Evolutionary conservation across 164 flowering plant genomes (phyloP).

Genomic region (Chimonanthus praecox): DNA sequence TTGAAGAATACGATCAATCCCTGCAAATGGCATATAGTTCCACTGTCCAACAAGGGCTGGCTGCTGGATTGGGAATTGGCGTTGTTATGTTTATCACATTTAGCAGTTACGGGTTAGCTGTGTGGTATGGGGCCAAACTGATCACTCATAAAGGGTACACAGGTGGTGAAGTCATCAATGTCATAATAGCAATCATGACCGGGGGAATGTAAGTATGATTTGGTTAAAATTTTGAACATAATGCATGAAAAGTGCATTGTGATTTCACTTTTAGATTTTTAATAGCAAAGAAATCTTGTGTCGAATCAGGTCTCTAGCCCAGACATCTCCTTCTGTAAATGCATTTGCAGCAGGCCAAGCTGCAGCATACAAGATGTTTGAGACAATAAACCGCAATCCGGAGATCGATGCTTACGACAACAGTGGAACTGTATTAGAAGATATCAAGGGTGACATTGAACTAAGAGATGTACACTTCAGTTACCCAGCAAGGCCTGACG

Average conservation of each 20-base stretch:
- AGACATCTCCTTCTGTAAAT: constrained; percentile 44
- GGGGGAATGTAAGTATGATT: constrained; percentile 57
- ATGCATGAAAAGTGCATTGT: not conserved
- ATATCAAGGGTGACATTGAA: constrained; percentile 66
- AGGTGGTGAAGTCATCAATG: constrained; percentile 59
- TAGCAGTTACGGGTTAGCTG: constrained; percentile 47
- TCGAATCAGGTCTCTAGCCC: constrained; percentile 47
- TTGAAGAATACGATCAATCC: constrained; percentile 38
- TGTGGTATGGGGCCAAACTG: constrained; percentile 62
- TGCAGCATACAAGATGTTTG: constrained; percentile 76
- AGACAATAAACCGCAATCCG: constrained; percentile 56
- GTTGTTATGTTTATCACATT: constrained; percentile 23
- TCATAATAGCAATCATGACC: constrained; percentile 48
- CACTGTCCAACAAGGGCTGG: constrained; percentile 45
- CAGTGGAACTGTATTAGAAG: constrained; percentile 42
- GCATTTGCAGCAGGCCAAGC: constrained; percentile 73
- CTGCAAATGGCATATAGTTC: constrained; percentile 34
- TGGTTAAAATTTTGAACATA: not conserved
- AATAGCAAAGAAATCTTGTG: not conserved
- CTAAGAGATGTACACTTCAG: constrained; percentile 62
- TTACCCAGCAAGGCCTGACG: constrained; percentile 79
- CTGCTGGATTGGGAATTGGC: constrained; percentile 61
- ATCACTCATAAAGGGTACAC: constrained; percentile 50
- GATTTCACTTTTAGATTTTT: too few species aligned
- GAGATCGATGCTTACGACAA: constrained; percentile 46